A percentile compares a stretch with the other conserved stretches of the same genome.
Evolutionary conservation across 371 early-diverging fungal genomes (phyloP).

Genomic region (Funneliformis caledonium): DNA sequence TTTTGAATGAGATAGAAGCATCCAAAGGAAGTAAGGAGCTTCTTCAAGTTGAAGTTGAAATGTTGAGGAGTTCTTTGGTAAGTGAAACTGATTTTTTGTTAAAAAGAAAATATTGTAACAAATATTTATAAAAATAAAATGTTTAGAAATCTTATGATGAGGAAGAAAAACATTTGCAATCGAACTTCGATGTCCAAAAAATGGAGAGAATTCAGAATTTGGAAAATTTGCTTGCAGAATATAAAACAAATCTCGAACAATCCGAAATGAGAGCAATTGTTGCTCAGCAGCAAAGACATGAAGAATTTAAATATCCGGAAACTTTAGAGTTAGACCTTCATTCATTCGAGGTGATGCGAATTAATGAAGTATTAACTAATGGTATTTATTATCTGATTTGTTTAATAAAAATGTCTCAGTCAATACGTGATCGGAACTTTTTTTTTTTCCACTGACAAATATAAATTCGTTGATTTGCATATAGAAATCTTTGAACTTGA

Average conservation of each 20-base stretch:
- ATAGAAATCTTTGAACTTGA: neutral
- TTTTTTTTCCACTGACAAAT: neutral
- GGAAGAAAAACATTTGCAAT: conserved; percentile 53
- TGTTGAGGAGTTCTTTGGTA: conserved; percentile 61
- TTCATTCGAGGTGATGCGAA: neutral
- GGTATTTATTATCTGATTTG: neutral
- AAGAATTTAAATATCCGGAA: neutral
- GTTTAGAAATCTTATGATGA: conserved; percentile 69
- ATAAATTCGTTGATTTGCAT: neutral
- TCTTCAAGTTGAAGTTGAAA: conserved; percentile 53
- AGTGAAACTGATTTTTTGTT: conserved; percentile 2
- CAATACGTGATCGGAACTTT: no score
- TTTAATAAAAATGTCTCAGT: no score
- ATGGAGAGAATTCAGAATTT: conserved; percentile 61
- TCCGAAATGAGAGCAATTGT: conserved; percentile 41
- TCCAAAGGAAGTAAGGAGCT: conserved; percentile 46
- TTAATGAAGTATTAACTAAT: neutral
- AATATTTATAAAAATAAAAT: neutral
- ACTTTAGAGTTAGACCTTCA: neutral
- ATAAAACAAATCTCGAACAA: conserved; percentile 51
- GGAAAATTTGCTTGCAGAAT: conserved; percentile 66
- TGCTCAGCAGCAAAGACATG: conserved; percentile 30
- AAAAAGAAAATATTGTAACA: neutral
- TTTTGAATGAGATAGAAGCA: conserved; percentile 13
- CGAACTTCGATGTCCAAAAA: conserved; percentile 61